A percentile compares a stretch with the other conserved stretches of the same genome.
These are phyloP conservation scores for Falciphora oryzae DNA, from an alignment of 2,329 filamentous ascomycete species.

Conservation along the genomic window DNA sequence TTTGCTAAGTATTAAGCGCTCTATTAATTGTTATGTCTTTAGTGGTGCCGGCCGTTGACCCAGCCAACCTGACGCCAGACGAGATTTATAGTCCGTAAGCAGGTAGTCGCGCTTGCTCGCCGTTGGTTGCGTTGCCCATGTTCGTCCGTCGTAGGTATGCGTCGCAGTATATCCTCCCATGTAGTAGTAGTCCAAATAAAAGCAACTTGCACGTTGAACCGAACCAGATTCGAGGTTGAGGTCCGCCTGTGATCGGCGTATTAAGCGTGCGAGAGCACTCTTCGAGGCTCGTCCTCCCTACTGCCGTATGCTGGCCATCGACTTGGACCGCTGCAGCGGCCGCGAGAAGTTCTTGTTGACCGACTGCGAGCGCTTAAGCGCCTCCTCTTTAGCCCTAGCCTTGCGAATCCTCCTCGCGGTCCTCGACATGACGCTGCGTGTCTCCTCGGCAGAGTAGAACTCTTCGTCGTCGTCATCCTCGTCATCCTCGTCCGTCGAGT, in stretches of 20 bases:
- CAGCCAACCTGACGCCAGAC: not conserved
- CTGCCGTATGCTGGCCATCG: not conserved
- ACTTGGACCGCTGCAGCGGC: conserved; percentile 8
- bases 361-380: not conserved
- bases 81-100: not conserved
- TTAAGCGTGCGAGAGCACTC: not conserved
- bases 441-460: not conserved
- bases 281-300: not conserved
- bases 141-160: too few relatives aligned
- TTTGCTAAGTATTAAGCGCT: not conserved
- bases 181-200: not conserved
- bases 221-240: not conserved
- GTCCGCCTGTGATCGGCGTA: not conserved
- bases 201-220: not conserved
- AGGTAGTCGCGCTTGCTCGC: too few relatives aligned
- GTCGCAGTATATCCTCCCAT: too few relatives aligned
- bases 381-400: not conserved
- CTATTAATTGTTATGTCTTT: not conserved
- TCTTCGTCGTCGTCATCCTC: conserved; percentile 2
- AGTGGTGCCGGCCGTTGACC: not conserved
- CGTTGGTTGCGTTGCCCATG: not conserved
- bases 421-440: not conserved
- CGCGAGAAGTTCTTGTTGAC: conserved; percentile 10
- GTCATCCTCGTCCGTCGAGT: not conserved
- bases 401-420: conserved; percentile 5